Evolutionary conservation across 768 basidiomycete species (phyloP), one percentile per base, ranked within the genome.

Genomic region (Hygrocybe punicea): DNA sequence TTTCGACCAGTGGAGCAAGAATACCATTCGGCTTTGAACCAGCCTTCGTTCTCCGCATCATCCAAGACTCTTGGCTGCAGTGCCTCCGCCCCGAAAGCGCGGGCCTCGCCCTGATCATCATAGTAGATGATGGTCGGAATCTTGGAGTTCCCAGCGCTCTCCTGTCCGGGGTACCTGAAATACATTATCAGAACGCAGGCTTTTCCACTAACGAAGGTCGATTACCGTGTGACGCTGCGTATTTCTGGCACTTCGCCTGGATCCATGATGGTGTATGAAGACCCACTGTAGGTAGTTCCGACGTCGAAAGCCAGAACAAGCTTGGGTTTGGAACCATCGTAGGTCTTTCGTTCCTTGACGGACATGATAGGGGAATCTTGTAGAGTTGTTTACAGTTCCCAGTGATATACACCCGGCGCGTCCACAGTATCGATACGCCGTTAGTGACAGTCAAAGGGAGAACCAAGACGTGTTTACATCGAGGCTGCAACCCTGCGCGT

Each of bases 1-100:
- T 65, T 65, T 23, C 69, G 51, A 10, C 16, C 4, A 35, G 54
- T n/a, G 60, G 63, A 35, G 40, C 46, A 46, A 33, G 17, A 60
- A 50, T 60, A 80, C 81, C 80, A 81, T 62, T 80, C 79, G 0
- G 75, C 73, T 55, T 78, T 81, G 34, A 64, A 62, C 78, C 79
- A 81, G 29, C 72, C 71, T 47, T 77, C 72, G 0, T 78, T 76
- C 19, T 75, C 73, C 1, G 80, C 76, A 52, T 21, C 63, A 57
- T 77, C 76, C 1, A 74, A 63, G 2, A 72, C 64, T 21, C 68
- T 68, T 56, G 77, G 78, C 36, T 68, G 68, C 13, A 66, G 58
- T 2, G 80, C 77, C 57, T 81, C 80, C 0, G 78, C 79, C 0
- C 82, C 82, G 14, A 75, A 65, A 0, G 80, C 81, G 29, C 65